Evolutionary conservation across 768 basidiomycete species (phyloP).

Genomic region (Suillus brevipes): DNA sequence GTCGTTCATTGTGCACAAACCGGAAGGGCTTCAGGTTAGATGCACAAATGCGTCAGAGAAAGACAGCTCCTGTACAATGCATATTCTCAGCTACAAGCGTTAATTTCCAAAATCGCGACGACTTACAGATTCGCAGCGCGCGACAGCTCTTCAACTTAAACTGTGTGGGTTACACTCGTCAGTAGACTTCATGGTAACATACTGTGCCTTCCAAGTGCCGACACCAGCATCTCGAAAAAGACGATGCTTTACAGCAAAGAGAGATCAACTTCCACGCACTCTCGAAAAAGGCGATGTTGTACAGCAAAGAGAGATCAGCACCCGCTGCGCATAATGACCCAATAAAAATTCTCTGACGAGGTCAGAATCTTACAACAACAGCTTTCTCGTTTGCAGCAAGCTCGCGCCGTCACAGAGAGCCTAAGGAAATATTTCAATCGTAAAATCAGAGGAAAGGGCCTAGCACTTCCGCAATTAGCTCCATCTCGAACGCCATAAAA

Average conservation of each 20-base stretch:
- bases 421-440: neutral
- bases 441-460: neutral
- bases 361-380: neutral
- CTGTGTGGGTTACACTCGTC: neutral
- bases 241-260: neutral
- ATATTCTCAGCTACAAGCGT: neutral
- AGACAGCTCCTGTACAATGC: neutral
- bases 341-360: neutral
- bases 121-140: too few species aligned
- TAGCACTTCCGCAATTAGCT: neutral
- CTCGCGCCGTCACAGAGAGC: neutral
- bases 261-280: neutral
- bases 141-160: neutral
- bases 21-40: too few species aligned
- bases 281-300: too few species aligned
- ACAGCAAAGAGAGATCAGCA: too few species aligned
- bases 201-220: neutral
- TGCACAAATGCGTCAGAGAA: too few species aligned
- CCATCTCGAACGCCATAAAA: neutral
- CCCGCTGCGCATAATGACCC: neutral
- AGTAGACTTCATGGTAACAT: neutral
- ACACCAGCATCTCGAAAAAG: neutral
- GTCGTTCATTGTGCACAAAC: too few species aligned
- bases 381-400: neutral
- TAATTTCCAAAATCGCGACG: neutral